Evolutionary conservation across 73 alveolate species (phyloP).

Genomic region (Paramecium pentaurelia): DNA sequence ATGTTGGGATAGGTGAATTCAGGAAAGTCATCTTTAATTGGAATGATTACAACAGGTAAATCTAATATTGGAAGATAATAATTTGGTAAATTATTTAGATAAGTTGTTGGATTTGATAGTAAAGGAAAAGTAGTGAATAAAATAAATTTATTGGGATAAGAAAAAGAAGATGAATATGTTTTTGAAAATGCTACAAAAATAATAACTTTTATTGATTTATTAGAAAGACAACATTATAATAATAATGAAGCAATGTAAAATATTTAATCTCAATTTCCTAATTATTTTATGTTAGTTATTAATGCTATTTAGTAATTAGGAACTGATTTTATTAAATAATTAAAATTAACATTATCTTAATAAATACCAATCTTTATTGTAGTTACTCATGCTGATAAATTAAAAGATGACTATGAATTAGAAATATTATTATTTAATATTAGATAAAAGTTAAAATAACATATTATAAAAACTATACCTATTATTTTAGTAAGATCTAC

Average conservation of each 20-base stretch:
- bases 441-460: constrained; percentile 40
- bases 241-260: constrained; percentile 80
- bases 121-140: constrained; percentile 87
- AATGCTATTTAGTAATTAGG: constrained; percentile 78
- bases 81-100: constrained; percentile 83
- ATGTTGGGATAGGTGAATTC: constrained; percentile 86
- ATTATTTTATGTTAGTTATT: constrained; percentile 81
- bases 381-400: constrained; percentile 81
- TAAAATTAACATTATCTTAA: constrained; percentile 75
- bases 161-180: not conserved
- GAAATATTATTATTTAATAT: constrained; percentile 28
- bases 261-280: constrained; percentile 83
- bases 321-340: constrained; percentile 70
- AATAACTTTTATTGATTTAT: constrained; percentile 92
- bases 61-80: constrained; percentile 90
- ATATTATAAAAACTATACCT: constrained; percentile 28
- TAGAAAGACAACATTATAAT: constrained; percentile 82
- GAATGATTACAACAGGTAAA: constrained; percentile 86
- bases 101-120: constrained; percentile 91
- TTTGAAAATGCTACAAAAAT: not conserved
- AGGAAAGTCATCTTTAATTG: constrained; percentile 84
- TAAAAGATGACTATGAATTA: constrained; percentile 42
- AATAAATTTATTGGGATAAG: not conserved
- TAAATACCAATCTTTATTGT: constrained; percentile 87
- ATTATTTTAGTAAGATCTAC: constrained; percentile 66